phyloP scores from a whole-genome alignment of 176 grass and related monocot species.

The Microstegium vimineum region DNA sequence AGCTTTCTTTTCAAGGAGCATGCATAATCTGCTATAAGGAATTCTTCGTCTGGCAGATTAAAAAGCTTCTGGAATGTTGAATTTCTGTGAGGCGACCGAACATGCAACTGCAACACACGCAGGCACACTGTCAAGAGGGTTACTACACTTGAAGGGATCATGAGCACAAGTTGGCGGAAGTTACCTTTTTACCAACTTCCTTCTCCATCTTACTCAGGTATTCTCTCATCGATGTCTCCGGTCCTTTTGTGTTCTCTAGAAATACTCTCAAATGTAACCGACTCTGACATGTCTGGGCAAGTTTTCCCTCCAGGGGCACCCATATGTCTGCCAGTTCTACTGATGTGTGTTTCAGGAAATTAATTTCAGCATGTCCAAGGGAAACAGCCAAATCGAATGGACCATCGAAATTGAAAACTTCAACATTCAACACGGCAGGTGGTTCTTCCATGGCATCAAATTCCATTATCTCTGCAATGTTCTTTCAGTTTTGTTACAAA shows the following conservation, averaged over 20 bases:
- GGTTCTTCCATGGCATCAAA: conserved; percentile 90
- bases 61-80: conserved; percentile 82
- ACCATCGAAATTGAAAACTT: conserved; percentile 82
- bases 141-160: neutral
- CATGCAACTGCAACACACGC: conserved; percentile 48
- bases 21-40: conserved; percentile 83
- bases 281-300: conserved; percentile 61
- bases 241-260: conserved; percentile 73
- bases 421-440: conserved; percentile 67
- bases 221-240: conserved; percentile 52
- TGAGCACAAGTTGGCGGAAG: neutral
- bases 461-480: conserved; percentile 70
- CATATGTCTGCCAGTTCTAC: conserved; percentile 74
- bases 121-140: neutral
- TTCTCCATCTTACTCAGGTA: conserved; percentile 89
- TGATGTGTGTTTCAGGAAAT: conserved; percentile 66
- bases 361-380: conserved; percentile 81
- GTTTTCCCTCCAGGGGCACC: conserved; percentile 71
- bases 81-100: conserved; percentile 72
- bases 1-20: conserved; percentile 80
- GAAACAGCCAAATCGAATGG: conserved; percentile 67
- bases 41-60: conserved; percentile 69
- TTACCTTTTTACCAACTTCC: conserved; percentile 92
- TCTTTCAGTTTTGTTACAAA: conserved; percentile 13
- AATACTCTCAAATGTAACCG: conserved; percentile 81